phyloP scores from a whole-genome alignment of 805 yeast species.

The Pichia insulana region DNA sequence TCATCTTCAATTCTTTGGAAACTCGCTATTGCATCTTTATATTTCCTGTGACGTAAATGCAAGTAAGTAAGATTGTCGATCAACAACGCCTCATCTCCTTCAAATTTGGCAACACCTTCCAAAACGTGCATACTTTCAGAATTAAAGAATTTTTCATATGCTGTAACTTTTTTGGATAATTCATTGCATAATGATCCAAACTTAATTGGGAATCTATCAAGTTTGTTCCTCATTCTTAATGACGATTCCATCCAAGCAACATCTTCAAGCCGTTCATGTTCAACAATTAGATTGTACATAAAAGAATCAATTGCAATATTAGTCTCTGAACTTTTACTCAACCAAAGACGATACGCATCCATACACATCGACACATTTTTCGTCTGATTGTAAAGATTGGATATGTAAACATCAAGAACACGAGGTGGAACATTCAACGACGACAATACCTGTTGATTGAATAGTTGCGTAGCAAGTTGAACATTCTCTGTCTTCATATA shows the following conservation, averaged over 20 bases:
- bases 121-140: slow-evolving; percentile 12
- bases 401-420: slow-evolving; percentile 17
- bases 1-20: slow-evolving; percentile 3
- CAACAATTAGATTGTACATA: slow-evolving; percentile 15
- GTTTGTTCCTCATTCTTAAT: slow-evolving; percentile 10
- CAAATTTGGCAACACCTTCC: slow-evolving; percentile 8
- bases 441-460: slow-evolving; percentile 23
- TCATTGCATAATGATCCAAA: slow-evolving; percentile 15
- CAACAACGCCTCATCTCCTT: slow-evolving; percentile 5
- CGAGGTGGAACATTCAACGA: slow-evolving; percentile 11
- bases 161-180: slow-evolving; percentile 6
- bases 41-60: slow-evolving; percentile 15
- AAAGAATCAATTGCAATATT: slow-evolving; percentile 17
- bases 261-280: slow-evolving; percentile 17
- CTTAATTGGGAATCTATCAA: slow-evolving; percentile 8
- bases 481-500: slow-evolving; percentile 21
- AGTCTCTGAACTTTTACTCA: slow-evolving; percentile 14
- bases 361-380: slow-evolving; percentile 17
- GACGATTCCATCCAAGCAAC: slow-evolving; percentile 16
- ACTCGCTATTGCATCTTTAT: slow-evolving; percentile 7
- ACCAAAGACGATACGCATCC: slow-evolving; percentile 23
- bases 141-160: slow-evolving; percentile 9
- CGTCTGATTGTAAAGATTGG: slow-evolving; percentile 15
- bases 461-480: slow-evolving; percentile 22
- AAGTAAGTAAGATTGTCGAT: slow-evolving; percentile 13